Conservation (phyloP, 495 filamentous ascomycete species). For the Pseudevernia furfuracea region DNA sequence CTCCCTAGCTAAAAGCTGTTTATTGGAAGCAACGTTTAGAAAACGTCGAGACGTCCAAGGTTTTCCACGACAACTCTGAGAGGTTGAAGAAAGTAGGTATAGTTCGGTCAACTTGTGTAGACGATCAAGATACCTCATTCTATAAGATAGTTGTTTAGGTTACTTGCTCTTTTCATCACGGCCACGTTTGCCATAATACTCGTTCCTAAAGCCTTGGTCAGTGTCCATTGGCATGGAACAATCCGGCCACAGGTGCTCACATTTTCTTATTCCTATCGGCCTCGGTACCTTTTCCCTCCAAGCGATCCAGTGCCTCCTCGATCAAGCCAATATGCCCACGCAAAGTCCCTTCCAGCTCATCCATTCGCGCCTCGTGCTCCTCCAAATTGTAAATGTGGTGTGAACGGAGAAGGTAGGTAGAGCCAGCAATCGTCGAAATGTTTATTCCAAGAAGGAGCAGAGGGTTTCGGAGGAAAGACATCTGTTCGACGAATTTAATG, state of each 20-base stretch:
- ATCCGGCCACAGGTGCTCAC: slow-evolving; percentile 5
- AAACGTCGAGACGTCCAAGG: not conserved
- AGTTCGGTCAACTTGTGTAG: not conserved
- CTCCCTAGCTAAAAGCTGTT: not conserved
- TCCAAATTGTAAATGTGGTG: slow-evolving; percentile 38
- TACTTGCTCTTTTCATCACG: slow-evolving; percentile 23
- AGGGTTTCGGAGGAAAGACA: slow-evolving; percentile 30
- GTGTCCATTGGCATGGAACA: not conserved
- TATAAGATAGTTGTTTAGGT: not conserved
- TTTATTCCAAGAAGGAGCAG: slow-evolving; percentile 28
- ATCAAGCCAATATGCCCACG: slow-evolving; percentile 42
- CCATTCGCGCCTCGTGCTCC: slow-evolving; percentile 41
- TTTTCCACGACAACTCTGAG: not conserved
- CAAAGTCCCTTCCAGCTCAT: slow-evolving; percentile 42
- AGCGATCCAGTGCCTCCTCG: slow-evolving; percentile 37
- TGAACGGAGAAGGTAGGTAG: slow-evolving; percentile 31
- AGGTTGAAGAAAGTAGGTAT: not conserved
- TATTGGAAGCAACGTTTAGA: not conserved
- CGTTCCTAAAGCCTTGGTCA: slow-evolving; percentile 18
- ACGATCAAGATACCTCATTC: not conserved
- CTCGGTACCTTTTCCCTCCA: slow-evolving; percentile 30
- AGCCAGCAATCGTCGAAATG: slow-evolving; percentile 31
- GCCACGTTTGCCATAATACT: slow-evolving; percentile 28
- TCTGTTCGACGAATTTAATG: slow-evolving; percentile 2
- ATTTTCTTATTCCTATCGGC: slow-evolving; percentile 28